Evolutionary conservation across 2,329 filamentous ascomycete species (phyloP).

Genomic region (Penicillium sp.): DNA sequence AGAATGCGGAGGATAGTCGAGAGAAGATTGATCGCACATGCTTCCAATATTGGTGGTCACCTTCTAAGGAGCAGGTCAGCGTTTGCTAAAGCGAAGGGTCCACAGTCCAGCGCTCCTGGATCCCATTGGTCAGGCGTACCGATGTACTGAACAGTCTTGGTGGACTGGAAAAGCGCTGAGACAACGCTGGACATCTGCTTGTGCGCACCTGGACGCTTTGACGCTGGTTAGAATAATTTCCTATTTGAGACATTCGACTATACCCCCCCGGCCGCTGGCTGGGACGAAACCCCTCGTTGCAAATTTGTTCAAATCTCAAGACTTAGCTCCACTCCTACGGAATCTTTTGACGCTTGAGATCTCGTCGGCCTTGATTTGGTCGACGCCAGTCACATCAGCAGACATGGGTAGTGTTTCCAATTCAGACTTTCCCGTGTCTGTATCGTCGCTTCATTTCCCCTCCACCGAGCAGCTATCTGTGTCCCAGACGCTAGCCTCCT

Average conservation of each 20-base stretch:
- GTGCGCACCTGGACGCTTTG: slow-evolving; percentile 8
- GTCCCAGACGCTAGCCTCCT: slow-evolving; percentile 69
- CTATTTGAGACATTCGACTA: slow-evolving; percentile 4
- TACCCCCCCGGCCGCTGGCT: background rate
- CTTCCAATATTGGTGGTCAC: background rate
- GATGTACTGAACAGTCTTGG: slow-evolving; percentile 5
- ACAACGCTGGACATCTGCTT: background rate
- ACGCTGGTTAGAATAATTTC: slow-evolving; percentile 10
- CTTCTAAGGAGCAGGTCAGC: background rate
- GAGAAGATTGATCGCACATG: background rate
- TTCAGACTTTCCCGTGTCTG: slow-evolving; percentile 39
- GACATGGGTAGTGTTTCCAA: slow-evolving; percentile 33
- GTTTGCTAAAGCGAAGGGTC: background rate
- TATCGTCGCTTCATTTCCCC: slow-evolving; percentile 59
- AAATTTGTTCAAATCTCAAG: background rate
- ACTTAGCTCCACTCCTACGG: background rate
- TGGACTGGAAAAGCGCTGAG: background rate
- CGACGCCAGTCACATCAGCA: slow-evolving; percentile 6
- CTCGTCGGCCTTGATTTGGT: slow-evolving; percentile 1
- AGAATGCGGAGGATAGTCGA: background rate
- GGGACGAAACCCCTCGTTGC: background rate
- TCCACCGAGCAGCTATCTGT: slow-evolving; percentile 63
- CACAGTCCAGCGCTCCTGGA: background rate
- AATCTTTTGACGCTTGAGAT: background rate
- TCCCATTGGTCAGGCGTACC: slow-evolving; percentile 9